A percentile compares a stretch with the other conserved stretches of the same genome.
Conservation (phyloP, 306 rosid genomes). For the Biancaea sappan region DNA sequence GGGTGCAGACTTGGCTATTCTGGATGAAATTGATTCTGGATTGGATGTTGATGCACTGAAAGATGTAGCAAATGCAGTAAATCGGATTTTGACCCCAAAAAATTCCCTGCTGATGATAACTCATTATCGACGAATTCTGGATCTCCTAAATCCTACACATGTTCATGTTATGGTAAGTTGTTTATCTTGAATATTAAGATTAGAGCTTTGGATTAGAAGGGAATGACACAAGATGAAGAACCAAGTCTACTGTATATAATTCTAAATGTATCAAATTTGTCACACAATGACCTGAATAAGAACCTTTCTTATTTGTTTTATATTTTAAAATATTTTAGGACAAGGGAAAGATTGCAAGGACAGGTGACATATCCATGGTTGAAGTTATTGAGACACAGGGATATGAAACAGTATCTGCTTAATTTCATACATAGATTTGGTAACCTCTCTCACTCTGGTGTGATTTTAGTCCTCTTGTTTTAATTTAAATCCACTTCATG, state of each 20-base stretch:
- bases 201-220: slow-evolving; percentile 19
- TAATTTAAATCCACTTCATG: slow-evolving; percentile 24
- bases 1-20: slow-evolving; percentile 92
- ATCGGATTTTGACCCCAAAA: slow-evolving; percentile 60
- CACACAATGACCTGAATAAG: slow-evolving; percentile 24
- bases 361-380: slow-evolving; percentile 79
- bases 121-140: slow-evolving; percentile 81
- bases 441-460: slow-evolving; percentile 32
- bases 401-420: slow-evolving; percentile 62
- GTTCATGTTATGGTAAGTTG: slow-evolving; percentile 86
- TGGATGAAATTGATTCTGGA: slow-evolving; percentile 98
- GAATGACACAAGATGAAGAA: background rate
- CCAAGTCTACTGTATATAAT: slow-evolving; percentile 8
- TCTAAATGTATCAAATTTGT: background rate
- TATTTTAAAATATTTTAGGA: slow-evolving; percentile 48
- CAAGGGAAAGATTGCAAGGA: slow-evolving; percentile 74
- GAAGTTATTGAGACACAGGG: slow-evolving; percentile 79
- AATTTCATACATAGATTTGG: slow-evolving; percentile 36
- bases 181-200: slow-evolving; percentile 24
- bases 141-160: slow-evolving; percentile 69
- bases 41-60: slow-evolving; percentile 95
- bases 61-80: slow-evolving; percentile 91
- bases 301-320: slow-evolving; percentile 1
- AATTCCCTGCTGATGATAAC: slow-evolving; percentile 88
- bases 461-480: slow-evolving; percentile 19